Base-by-base conservation (phyloP, 176 grass and related monocot genomes). In the Metroxylon sagu region DNA sequence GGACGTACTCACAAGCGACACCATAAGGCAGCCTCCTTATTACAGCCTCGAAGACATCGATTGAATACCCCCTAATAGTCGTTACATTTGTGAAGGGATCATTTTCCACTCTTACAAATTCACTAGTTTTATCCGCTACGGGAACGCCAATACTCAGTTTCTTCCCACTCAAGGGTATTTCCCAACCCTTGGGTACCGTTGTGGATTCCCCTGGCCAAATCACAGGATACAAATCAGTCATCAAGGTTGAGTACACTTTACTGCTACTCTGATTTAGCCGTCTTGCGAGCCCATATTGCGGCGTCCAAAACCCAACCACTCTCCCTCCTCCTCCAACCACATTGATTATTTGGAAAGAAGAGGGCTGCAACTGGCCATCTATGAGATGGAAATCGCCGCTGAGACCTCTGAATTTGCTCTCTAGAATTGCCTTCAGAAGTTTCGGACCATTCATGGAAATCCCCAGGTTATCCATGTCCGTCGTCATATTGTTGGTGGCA, bases 291-390 rank as follows among this genome's bases (percentile, higher is more conserved):
- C 89, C 84, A 60, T 19, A 6, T 14, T 55, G 54, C 53, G 43
- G 29, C 5, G 77, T 85, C 80, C 85, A 95, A 63, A 72, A 88
- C 3, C 84, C 77, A 30, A 85, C 67, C 21, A 18, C 51, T 65
- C 63, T 79, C 0, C 8, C 10, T 1, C 19, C 59, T 16, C 17
- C 16, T 25, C 68, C 64, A 16, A 71, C 59, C n/a, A 95, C 74
- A 66, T 88, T 95, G 30, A 95, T 76, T 69, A 95, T 79, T 61
- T 73, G 31, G 28, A 88, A 88, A 16, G n/a, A 29, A 0, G 74
- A 80, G 14, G 25, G 7, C 5, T 74, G 52, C 4, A 77, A 19
- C 52, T 83, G 72, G 4, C 83, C 67, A 26, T 66, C 27, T 52
- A 48, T 14, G 25, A 92, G 43, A 16, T 69, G 29, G 75, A 92